phyloP scores from a whole-genome alignment of 2,329 filamentous ascomycete genomes.

The Xylaria sp. region DNA sequence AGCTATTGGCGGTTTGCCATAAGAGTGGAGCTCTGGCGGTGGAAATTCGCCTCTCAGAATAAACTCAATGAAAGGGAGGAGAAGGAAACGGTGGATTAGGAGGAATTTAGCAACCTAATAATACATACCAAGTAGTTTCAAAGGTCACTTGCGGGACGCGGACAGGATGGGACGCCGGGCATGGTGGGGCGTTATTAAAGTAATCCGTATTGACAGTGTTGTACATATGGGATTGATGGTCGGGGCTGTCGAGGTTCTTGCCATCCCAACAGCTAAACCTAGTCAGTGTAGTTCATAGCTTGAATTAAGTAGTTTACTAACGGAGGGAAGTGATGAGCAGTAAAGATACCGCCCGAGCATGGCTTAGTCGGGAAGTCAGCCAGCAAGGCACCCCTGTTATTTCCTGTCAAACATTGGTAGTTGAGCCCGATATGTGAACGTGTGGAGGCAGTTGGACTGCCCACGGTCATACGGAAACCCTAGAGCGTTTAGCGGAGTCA shows the following conservation, averaged over 20 bases:
- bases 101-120: not conserved
- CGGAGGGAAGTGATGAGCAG: constrained; percentile 46
- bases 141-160: constrained; percentile 44
- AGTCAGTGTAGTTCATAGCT: not conserved
- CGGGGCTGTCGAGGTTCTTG: constrained; percentile 33
- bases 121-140: constrained; percentile 47
- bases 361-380: constrained; percentile 45
- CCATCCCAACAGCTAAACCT: constrained; percentile 32
- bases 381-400: constrained; percentile 44
- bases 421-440: constrained; percentile 43
- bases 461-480: constrained; percentile 52
- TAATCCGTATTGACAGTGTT: constrained; percentile 34
- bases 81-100: not conserved
- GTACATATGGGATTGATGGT: constrained; percentile 36
- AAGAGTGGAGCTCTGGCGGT: not conserved
- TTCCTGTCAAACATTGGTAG: constrained; percentile 47
- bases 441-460: constrained; percentile 35
- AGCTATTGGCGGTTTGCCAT: not conserved
- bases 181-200: constrained; percentile 36
- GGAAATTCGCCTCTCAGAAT: not conserved
- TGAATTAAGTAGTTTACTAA: constrained; percentile 19
- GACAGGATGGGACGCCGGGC: constrained; percentile 37
- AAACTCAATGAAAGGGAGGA: not conserved
- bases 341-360: constrained; percentile 48
- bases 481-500: constrained; percentile 6